Evolutionary conservation across 106 monocot genomes (phyloP).

Genomic region (Dendrobium officinale): DNA sequence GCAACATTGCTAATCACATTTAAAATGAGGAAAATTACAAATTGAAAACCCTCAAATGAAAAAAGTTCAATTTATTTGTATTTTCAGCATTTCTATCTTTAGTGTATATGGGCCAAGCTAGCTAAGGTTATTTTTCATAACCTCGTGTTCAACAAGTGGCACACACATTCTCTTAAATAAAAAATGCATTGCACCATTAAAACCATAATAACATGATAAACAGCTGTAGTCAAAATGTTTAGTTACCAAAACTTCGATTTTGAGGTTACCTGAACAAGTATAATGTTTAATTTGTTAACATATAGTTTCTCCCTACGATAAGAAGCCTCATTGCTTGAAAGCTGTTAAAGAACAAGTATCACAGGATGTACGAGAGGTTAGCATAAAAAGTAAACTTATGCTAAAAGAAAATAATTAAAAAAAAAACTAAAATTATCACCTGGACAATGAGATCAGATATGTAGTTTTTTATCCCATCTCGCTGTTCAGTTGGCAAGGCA

Average conservation of each 20-base stretch:
- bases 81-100: background rate
- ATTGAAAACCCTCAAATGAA: background rate
- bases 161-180: background rate
- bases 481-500: conserved; percentile 90
- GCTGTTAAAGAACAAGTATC: conserved; percentile 28
- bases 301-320: conserved; percentile 81
- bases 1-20: background rate
- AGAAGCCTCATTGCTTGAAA: conserved; percentile 90
- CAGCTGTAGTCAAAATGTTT: background rate
- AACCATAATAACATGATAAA: background rate
- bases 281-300: conserved; percentile 95
- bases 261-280: conserved; percentile 81
- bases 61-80: background rate
- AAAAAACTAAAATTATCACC: conserved; percentile 23
- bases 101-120: background rate
- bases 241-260: background rate
- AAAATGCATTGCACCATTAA: background rate
- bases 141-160: background rate
- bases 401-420: background rate
- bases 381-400: background rate
- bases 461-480: conserved; percentile 98
- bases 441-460: conserved; percentile 98
- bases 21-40: background rate
- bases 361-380: background rate
- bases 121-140: background rate